These are phyloP conservation scores for Penicillium vulpinum DNA, from an alignment of 2,329 filamentous ascomycete genomes.

Conservation along the genomic window DNA sequence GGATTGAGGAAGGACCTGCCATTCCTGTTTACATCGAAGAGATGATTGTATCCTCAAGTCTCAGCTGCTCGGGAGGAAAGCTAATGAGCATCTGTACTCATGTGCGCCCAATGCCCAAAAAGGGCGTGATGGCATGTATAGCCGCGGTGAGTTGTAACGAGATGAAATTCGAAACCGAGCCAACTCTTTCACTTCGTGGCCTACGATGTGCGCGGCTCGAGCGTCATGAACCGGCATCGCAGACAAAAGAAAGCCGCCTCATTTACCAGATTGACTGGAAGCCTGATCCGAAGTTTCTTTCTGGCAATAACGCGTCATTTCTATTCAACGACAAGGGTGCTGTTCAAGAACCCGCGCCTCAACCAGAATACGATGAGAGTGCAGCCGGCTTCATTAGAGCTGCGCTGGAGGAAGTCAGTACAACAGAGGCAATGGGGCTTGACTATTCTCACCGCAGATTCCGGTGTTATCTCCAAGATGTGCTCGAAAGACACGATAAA, in stretches of 20 bases:
- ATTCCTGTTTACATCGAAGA: conserved; percentile 27
- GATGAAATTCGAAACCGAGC: neutral
- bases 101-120: neutral
- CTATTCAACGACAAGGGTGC: neutral
- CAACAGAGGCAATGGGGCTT: neutral
- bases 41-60: conserved; percentile 15
- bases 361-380: neutral
- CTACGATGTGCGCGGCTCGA: conserved; percentile 17
- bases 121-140: conserved; percentile 18
- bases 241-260: neutral
- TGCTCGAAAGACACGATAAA: neutral
- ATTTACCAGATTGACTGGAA: conserved; percentile 25
- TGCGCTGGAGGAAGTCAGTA: neutral
- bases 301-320: neutral
- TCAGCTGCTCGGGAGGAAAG: conserved; percentile 7
- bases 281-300: conserved; percentile 18
- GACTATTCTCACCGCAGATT: conserved; percentile 7
- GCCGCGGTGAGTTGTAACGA: neutral
- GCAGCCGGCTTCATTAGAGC: conserved; percentile 3
- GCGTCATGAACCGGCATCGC: neutral
- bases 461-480: conserved; percentile 4
- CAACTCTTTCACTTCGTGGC: conserved; percentile 14
- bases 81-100: conserved; percentile 14
- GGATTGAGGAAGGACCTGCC: conserved; percentile 11
- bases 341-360: neutral